These are phyloP conservation scores for Aspergillus leporis DNA, from an alignment of 495 filamentous ascomycete genomes.

Conservation along the genomic window DNA sequence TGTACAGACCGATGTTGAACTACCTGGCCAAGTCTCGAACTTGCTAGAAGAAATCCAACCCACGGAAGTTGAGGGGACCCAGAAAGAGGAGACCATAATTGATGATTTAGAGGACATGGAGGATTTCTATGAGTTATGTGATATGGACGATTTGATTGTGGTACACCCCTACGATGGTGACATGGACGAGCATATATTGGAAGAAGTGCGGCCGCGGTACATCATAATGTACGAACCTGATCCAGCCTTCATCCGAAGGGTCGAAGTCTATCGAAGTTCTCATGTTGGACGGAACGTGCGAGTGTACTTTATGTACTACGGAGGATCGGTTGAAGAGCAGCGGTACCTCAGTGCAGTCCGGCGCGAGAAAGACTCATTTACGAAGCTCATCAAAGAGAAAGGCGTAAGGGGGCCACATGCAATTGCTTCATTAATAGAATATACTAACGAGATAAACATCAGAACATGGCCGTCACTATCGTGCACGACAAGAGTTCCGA, in stretches of 20 bases:
- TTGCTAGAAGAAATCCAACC: conserved; percentile 68
- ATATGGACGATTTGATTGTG: conserved; percentile 85
- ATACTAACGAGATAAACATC: conserved; percentile 12
- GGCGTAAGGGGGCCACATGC: conserved; percentile 46
- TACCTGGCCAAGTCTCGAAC: conserved; percentile 68
- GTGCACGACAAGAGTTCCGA: conserved; percentile 70
- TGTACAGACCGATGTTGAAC: conserved; percentile 78
- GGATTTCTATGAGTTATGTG: conserved; percentile 89
- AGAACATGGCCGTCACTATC: conserved; percentile 86
- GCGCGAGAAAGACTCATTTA: conserved; percentile 93
- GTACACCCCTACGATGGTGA: conserved; percentile 94
- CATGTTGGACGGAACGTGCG: conserved; percentile 85
- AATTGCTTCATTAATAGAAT: background rate
- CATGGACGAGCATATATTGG: conserved; percentile 92
- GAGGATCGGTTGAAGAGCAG: conserved; percentile 93
- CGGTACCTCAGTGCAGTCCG: conserved; percentile 86
- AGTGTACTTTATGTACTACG: conserved; percentile 96
- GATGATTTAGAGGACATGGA: conserved; percentile 90
- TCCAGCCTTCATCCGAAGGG: conserved; percentile 87
- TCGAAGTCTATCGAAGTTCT: conserved; percentile 94
- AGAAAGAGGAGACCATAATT: conserved; percentile 72
- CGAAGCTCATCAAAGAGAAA: conserved; percentile 88
- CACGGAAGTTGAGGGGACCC: conserved; percentile 59
- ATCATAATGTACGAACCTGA: conserved; percentile 99
- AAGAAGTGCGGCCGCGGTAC: conserved; percentile 89